These are phyloP conservation scores for Linderniella brevidens DNA, from an alignment of 257 asterid species.

Conservation along the genomic window DNA sequence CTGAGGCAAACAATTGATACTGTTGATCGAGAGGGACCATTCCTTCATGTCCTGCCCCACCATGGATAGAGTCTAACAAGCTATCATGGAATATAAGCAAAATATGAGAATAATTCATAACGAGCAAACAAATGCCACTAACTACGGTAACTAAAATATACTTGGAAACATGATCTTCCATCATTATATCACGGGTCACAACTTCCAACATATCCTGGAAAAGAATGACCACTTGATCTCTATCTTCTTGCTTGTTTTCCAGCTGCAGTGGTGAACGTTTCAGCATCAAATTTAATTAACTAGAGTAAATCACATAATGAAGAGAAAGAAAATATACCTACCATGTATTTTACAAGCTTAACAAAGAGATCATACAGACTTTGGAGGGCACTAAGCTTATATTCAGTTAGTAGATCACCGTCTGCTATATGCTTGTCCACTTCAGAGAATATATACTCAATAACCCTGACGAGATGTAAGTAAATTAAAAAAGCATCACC, in stretches of 20 bases:
- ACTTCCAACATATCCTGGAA: slow-evolving; percentile 99
- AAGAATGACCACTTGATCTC: slow-evolving; percentile 96
- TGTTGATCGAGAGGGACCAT: slow-evolving; percentile 78
- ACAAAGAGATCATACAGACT: slow-evolving; percentile 75
- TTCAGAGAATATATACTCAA: slow-evolving; percentile 66
- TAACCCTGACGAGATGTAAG: slow-evolving; percentile 42
- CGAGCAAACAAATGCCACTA: slow-evolving; percentile 11
- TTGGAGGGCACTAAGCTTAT: slow-evolving; percentile 75
- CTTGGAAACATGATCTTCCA: slow-evolving; percentile 85
- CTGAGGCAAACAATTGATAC: slow-evolving; percentile 94
- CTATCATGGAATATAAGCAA: slow-evolving; percentile 21
- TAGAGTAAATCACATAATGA: slow-evolving; percentile 1
- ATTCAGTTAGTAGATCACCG: slow-evolving; percentile 44
- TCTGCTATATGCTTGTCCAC: slow-evolving; percentile 64
- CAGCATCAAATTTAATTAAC: slow-evolving; percentile 7
- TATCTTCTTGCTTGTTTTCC: slow-evolving; percentile 74
- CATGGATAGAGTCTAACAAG: slow-evolving; percentile 78
- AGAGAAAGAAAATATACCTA: slow-evolving; percentile 20
- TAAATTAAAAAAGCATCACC: slow-evolving; percentile 11
- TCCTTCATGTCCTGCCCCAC: slow-evolving; percentile 75
- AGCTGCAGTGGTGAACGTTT: slow-evolving; percentile 36
- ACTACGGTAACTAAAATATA: slow-evolving; percentile 18
- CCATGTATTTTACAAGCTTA: slow-evolving; percentile 89
- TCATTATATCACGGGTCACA: slow-evolving; percentile 88
- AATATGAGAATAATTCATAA: slow-evolving; percentile 10